phyloP scores from a whole-genome alignment of 306 rosid genomes.

The Luffa aegyptiaca region DNA sequence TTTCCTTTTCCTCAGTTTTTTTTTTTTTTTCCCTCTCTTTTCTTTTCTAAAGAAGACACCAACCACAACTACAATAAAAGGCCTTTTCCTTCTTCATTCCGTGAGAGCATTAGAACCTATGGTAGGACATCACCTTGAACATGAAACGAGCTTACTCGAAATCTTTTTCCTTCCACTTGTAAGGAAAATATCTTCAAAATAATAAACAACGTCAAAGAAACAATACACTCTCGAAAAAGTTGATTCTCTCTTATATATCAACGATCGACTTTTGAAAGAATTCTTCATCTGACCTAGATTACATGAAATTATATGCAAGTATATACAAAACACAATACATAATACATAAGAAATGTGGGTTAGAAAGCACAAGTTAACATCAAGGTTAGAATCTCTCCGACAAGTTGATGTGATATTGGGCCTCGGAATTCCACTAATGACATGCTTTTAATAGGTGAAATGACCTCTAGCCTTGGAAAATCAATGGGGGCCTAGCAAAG shows the following conservation, averaged over 20 bases:
- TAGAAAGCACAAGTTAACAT: background rate
- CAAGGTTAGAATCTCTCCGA: background rate
- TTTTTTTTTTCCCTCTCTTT: constrained; percentile 20
- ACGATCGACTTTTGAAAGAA: background rate
- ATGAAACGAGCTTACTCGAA: background rate
- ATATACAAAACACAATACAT: background rate
- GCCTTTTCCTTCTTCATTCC: background rate
- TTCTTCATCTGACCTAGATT: background rate
- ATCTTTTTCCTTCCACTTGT: background rate
- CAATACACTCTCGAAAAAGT: background rate
- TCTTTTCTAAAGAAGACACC: background rate
- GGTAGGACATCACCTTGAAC: constrained; percentile 1
- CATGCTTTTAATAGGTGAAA: constrained; percentile 9
- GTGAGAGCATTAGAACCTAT: background rate
- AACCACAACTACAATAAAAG: background rate
- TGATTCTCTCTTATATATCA: background rate
- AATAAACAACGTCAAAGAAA: background rate
- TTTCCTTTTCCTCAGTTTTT: constrained; percentile 12
- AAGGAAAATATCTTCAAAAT: background rate
- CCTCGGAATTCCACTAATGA: constrained; percentile 11
- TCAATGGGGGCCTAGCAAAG: constrained; percentile 8
- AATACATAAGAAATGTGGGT: background rate
- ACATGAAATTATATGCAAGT: background rate
- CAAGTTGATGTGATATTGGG: constrained; percentile 12
- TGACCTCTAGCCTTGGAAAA: background rate